These are phyloP conservation scores for Alternaria sp. DNA, from an alignment of 2,329 filamentous ascomycete species.

Conservation along the genomic window DNA sequence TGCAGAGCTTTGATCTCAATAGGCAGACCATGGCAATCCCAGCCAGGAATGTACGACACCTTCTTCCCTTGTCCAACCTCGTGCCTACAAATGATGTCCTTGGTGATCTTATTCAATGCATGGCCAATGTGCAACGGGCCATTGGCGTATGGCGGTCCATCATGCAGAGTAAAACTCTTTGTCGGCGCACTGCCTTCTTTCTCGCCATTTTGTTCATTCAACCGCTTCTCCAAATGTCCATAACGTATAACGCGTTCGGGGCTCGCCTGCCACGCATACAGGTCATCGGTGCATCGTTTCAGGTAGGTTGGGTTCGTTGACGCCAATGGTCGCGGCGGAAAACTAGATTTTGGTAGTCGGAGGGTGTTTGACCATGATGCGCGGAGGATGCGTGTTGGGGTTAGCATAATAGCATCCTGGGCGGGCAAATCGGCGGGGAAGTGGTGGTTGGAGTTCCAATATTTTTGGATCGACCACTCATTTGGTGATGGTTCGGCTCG, in stretches of 20 bases:
- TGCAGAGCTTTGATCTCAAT: conserved; percentile 96
- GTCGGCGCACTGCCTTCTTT: conserved; percentile 28
- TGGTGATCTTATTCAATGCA: conserved; percentile 95
- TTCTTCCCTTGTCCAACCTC: conserved; percentile 79
- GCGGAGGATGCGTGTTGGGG: conserved; percentile 47
- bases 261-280: conserved; percentile 84
- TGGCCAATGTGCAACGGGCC: conserved; percentile 91
- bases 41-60: conserved; percentile 87
- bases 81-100: conserved; percentile 88
- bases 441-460: conserved; percentile 9
- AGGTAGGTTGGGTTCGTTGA: conserved; percentile 62
- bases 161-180: conserved; percentile 81
- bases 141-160: conserved; percentile 97
- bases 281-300: conserved; percentile 80
- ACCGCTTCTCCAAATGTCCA: conserved; percentile 17
- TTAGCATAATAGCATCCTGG: conserved; percentile 52
- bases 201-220: background rate
- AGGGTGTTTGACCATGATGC: conserved; percentile 57
- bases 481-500: conserved; percentile 23
- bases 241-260: conserved; percentile 54
- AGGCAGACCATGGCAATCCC: conserved; percentile 97
- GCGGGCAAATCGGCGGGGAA: conserved; percentile 19
- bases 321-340: conserved; percentile 56
- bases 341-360: conserved; percentile 58
- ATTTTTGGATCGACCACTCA: conserved; percentile 22